Percentiles rank a stretch among this genome's conserved stretches.
Evolutionary conservation across 352 stramenopile species (phyloP).

Genomic region (Pythium aristosporum): DNA sequence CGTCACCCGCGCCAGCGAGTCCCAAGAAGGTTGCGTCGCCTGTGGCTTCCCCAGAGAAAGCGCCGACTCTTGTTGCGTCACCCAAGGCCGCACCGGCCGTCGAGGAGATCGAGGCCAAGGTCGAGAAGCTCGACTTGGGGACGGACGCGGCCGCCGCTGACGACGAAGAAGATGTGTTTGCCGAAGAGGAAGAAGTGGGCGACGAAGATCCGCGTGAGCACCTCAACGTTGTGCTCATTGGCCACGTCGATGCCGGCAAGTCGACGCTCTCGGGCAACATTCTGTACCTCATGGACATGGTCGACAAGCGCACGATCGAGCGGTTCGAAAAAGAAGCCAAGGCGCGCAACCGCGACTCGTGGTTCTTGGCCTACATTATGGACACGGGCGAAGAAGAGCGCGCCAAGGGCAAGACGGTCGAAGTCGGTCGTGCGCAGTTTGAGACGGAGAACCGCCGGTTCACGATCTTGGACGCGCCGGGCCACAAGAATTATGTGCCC

Average conservation of each 20-base stretch:
- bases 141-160: constrained; percentile 25
- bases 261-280: constrained; percentile 98
- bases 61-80: constrained; percentile 7
- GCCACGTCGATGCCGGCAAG: constrained; percentile 97
- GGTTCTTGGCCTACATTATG: constrained; percentile 98
- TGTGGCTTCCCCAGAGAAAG: constrained; percentile 19
- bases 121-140: constrained; percentile 26
- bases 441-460: constrained; percentile 95
- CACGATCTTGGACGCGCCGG: constrained; percentile 97
- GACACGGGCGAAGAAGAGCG: constrained; percentile 98
- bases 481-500: constrained; percentile 99
- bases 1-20: constrained; percentile 11
- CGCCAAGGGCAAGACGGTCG: constrained; percentile 97
- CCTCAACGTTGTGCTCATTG: constrained; percentile 93
- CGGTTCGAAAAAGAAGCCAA: constrained; percentile 52
- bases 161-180: constrained; percentile 57
- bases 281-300: constrained; percentile 97
- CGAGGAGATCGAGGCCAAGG: constrained; percentile 18
- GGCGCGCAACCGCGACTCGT: constrained; percentile 92
- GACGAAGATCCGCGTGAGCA: constrained; percentile 92
- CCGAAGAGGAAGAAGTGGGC: constrained; percentile 63
- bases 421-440: constrained; percentile 68
- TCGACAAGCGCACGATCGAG: constrained; percentile 99
- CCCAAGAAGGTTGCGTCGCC: constrained; percentile 11
- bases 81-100: constrained; percentile 17